Base-by-base conservation (phyloP, 495 filamentous ascomycete genomes). In the Arthonia radiata region DNA sequence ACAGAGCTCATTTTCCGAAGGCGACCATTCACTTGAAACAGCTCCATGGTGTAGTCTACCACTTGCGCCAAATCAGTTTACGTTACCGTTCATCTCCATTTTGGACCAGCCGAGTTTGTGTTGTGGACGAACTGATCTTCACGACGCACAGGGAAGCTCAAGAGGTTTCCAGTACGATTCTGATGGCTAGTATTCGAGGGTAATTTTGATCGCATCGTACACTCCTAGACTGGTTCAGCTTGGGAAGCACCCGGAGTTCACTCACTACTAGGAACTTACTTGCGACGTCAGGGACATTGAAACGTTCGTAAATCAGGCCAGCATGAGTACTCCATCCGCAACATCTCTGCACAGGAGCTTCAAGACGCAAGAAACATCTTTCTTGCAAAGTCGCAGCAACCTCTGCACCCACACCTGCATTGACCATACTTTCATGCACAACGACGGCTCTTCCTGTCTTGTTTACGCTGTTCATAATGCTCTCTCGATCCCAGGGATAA, bases 381-480 rank as follows among this genome's bases (percentile, higher is more conserved):
- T 83, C 78, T 42, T 94, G 83, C 29, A 97, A 75, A 5, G 79
- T 82, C 1, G 80, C 78, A 0, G 89, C 79, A 3, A 97, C 69
- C 42, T 94, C 81, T 11, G 90, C 82, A 6, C 89, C 86, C 13
- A 94, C 62, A 8, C 86, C 89, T 9, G 78, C 82, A 46, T 91
- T 94, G 28, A 89, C 55, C 77, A 91, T 92, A 30, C 78, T 72
- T 48, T 97, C 86, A 45, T 97, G 86, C 5, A 94, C 86, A 1
- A 97, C 71, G 17, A 97, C 59, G 17, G 79, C 83, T 27, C 82
- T 50, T 1, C 86, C 82, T 5, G 86, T 97, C 52, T 86, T 93
- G 37, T 57, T 56, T 4, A 93, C 86, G 36, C 82, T 92, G 18
- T 71, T 55, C 25, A 89, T 46, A 2, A 97, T 63, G 1, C 71